Conservation (phyloP, 2,329 filamentous ascomycete species). For the Claviceps spartinae region DNA sequence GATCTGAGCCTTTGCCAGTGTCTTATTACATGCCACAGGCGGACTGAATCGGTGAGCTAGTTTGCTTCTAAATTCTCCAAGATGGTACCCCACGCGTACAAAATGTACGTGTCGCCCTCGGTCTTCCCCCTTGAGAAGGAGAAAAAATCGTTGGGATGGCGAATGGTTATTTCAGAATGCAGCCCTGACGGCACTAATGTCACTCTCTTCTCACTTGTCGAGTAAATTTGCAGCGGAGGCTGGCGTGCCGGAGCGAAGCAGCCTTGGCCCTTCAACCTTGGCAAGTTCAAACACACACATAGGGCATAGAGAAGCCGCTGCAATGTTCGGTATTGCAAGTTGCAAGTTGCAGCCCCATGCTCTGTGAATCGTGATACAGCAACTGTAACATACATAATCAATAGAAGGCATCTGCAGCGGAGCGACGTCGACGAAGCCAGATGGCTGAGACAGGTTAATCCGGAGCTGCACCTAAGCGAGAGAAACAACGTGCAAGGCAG, state of each 20-base stretch:
- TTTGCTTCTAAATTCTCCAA: neutral
- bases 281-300: neutral
- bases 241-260: neutral
- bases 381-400: neutral
- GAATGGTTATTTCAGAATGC: neutral
- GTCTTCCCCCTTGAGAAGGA: neutral
- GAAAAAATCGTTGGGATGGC: neutral
- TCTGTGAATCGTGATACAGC: neutral
- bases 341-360: neutral
- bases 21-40: slow-evolving; percentile 5
- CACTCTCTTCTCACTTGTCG: neutral
- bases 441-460: neutral
- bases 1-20: slow-evolving; percentile 3
- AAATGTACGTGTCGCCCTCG: neutral
- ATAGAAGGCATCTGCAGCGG: neutral
- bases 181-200: neutral
- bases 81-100: neutral
- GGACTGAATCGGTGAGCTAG: neutral
- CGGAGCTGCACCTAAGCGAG: neutral
- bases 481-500: neutral
- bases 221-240: neutral
- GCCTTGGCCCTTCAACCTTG: neutral
- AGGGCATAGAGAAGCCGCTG: neutral
- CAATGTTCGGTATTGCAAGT: neutral
- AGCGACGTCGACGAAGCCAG: neutral